A percentile compares a stretch with the other conserved stretches of the same genome.
Evolutionary conservation across 768 basidiomycete genomes (phyloP).

Genomic region (Pleurotus tuber-regium): DNA sequence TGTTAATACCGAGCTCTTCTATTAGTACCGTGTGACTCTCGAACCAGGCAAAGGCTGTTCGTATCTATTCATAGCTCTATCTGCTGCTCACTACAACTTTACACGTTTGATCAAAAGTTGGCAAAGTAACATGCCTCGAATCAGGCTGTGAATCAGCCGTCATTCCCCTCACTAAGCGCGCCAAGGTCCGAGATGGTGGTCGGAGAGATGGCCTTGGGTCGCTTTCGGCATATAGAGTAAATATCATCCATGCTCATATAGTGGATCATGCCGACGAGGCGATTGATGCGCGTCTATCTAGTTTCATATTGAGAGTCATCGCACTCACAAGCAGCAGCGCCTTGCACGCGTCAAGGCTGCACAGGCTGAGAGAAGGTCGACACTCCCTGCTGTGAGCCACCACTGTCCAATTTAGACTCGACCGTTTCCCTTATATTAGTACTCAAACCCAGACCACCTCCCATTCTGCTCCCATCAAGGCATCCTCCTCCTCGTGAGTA

Average conservation of each 20-base stretch:
- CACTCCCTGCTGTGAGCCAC: neutral
- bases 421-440: neutral
- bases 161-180: slow-evolving; percentile 31
- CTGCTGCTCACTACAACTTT: slow-evolving; percentile 3
- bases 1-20: neutral
- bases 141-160: slow-evolving; percentile 33
- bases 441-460: no score
- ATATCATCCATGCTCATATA: no score
- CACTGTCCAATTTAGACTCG: neutral
- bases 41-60: slow-evolving; percentile 38
- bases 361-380: slow-evolving; percentile 5
- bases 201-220: slow-evolving; percentile 42
- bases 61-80: slow-evolving; percentile 14
- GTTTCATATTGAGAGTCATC: slow-evolving; percentile 28
- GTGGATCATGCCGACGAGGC: neutral
- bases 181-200: slow-evolving; percentile 37
- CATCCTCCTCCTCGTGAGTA: no score
- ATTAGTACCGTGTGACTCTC: slow-evolving; percentile 35
- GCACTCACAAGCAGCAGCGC: slow-evolving; percentile 25
- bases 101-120: no score
- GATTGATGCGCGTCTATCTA: slow-evolving; percentile 16
- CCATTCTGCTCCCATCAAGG: no score
- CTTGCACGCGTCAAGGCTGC: slow-evolving; percentile 22
- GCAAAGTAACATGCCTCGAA: slow-evolving; percentile 44
- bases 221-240: slow-evolving; percentile 44